phyloP scores from a whole-genome alignment of 2,329 filamentous ascomycete genomes.

The Neocucurbitaria cava region DNA sequence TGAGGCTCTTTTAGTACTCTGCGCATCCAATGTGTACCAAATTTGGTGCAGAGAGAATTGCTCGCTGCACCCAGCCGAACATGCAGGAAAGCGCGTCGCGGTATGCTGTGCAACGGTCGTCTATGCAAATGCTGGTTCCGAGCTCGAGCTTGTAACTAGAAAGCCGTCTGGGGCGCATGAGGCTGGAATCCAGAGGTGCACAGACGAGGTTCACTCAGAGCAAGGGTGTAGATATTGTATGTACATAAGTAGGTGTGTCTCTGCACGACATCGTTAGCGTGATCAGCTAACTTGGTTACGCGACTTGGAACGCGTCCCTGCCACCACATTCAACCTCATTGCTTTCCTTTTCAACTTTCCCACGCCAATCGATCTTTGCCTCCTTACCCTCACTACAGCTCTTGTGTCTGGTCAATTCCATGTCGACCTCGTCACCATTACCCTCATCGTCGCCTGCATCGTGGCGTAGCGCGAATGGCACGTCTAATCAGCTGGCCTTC shows the following conservation, averaged over 20 bases:
- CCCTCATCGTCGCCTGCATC: constrained; percentile 33
- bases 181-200: constrained; percentile 3
- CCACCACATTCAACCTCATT: constrained; percentile 31
- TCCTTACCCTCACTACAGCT: constrained; percentile 7
- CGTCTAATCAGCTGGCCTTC: constrained; percentile 57
- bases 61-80: not conserved
- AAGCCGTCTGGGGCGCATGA: not conserved
- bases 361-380: constrained; percentile 18
- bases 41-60: not conserved
- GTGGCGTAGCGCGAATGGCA: constrained; percentile 23
- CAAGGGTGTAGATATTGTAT: too few relatives aligned
- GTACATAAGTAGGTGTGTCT: too few relatives aligned
- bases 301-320: constrained; percentile 30
- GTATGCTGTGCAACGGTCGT: not conserved
- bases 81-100: not conserved
- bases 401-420: constrained; percentile 10
- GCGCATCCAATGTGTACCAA: too few relatives aligned
- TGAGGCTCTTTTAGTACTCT: not conserved
- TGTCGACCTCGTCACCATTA: constrained; percentile 34
- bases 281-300: constrained; percentile 19
- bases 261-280: constrained; percentile 26
- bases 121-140: not conserved
- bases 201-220: constrained; percentile 12
- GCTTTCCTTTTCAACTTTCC: constrained; percentile 16
- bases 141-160: not conserved